phyloP scores from a whole-genome alignment of 169 alveolate species.

The Theileria orientalis region DNA sequence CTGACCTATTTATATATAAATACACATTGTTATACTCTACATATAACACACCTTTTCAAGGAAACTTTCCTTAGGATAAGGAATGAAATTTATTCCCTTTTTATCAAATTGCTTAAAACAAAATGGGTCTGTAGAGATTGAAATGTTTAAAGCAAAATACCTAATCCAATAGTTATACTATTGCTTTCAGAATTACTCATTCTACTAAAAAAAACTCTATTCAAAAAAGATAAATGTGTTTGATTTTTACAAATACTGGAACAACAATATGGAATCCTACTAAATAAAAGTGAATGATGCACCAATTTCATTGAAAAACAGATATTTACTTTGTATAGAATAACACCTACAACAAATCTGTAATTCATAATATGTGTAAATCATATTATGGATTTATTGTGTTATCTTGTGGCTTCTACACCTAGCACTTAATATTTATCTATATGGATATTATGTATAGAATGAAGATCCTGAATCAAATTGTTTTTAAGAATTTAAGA shows the following conservation, averaged over 20 bases:
- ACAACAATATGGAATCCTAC: background rate
- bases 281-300: background rate
- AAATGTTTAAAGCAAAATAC: background rate
- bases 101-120: slow-evolving; percentile 75
- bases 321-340: background rate
- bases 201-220: background rate
- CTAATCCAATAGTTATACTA: background rate
- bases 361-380: background rate
- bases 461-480: background rate
- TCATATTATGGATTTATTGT: background rate
- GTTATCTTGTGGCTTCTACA: background rate
- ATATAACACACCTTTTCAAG: slow-evolving; percentile 46
- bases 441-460: background rate
- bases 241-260: background rate
- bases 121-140: slow-evolving; percentile 58
- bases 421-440: background rate
- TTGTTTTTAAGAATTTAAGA: background rate
- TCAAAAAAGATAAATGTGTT: too few relatives aligned
- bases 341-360: background rate
- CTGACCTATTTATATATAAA: slow-evolving; percentile 35
- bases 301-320: background rate
- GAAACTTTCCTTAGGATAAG: slow-evolving; percentile 67
- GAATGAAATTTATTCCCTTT: slow-evolving; percentile 65
- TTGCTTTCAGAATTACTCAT: background rate
- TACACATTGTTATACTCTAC: too few relatives aligned